A percentile compares a stretch with the other conserved stretches of the same genome.
phyloP scores from a whole-genome alignment of 2,329 filamentous ascomycete species.

The Hymenoscyphus repandus region DNA sequence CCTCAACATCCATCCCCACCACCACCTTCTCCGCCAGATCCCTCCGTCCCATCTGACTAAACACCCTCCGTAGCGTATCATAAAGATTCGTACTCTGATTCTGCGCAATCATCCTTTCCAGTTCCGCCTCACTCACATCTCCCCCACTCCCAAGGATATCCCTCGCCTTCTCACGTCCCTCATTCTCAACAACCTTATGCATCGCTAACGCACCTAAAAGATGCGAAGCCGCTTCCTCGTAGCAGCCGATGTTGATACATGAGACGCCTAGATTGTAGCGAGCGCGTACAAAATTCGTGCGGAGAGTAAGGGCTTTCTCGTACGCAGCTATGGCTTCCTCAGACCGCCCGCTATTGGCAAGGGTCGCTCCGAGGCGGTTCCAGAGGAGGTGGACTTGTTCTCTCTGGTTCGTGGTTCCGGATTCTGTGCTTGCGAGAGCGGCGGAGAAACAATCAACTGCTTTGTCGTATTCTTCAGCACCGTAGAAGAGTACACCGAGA shows the following conservation, averaged over 20 bases:
- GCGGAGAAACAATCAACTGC: slow-evolving; percentile 97
- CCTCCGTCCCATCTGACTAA: slow-evolving; percentile 86
- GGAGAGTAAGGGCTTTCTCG: slow-evolving; percentile 81
- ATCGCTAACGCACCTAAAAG: slow-evolving; percentile 87
- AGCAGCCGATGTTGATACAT: slow-evolving; percentile 97
- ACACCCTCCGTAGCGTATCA: slow-evolving; percentile 90
- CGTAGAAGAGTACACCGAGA: slow-evolving; percentile 94
- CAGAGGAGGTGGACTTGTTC: slow-evolving; percentile 90
- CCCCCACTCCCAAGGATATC: slow-evolving; percentile 66
- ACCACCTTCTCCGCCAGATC: slow-evolving; percentile 86
- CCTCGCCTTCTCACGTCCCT: slow-evolving; percentile 75
- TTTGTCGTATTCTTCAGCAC: slow-evolving; percentile 96
- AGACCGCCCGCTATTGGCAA: slow-evolving; percentile 87
- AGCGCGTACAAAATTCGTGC: slow-evolving; percentile 94
- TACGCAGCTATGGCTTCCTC: slow-evolving; percentile 98
- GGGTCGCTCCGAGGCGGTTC: slow-evolving; percentile 93
- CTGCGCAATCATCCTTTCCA: slow-evolving; percentile 86
- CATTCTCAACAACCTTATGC: slow-evolving; percentile 89
- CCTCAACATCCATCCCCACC: slow-evolving; percentile 82
- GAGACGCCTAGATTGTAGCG: slow-evolving; percentile 94
- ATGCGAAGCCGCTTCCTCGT: slow-evolving; percentile 87
- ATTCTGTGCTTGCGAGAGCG: slow-evolving; percentile 79
- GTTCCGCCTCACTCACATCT: slow-evolving; percentile 60
- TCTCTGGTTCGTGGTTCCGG: slow-evolving; percentile 75
- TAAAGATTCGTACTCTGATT: slow-evolving; percentile 97